Evolutionary conservation across 2,329 filamentous ascomycete genomes (phyloP), one percentile per base, ranked within the genome.

Genomic region (Sphaerulina vaccinii): DNA sequence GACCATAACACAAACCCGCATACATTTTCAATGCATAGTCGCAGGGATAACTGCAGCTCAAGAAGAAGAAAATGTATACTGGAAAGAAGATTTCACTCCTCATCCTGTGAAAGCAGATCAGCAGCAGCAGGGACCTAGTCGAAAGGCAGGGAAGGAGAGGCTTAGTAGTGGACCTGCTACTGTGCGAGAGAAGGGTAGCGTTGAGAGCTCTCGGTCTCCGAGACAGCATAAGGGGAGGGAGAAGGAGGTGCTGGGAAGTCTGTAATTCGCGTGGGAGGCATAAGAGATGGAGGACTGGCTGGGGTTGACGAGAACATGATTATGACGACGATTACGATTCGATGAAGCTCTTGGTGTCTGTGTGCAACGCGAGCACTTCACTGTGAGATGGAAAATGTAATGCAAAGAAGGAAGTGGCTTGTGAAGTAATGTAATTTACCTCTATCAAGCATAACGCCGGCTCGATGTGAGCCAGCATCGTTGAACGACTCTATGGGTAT

Each of bases 1-100:
- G 65, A 64, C 62, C 13, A 58, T 67, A 19, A 41, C 53, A 5
- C 65, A 68, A 52, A 68, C 65, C 13, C 60, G 65, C 29, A 57
- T 63, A 2, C 58, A 68, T 43, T 63, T 64, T 41, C 64, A 61
- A 40, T 62, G 65, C 51, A 37, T 65, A 15, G 41, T 66, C 18
- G 59, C 64, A 3, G 65, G 65, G 19, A 63, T 66, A 44, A 56
- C 54, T 7, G 33, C 49, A 11, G 49, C 52, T 27, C 55, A 61
- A 32, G 58, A 60, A 47, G 53, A 49, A 9, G 43, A 50, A 6
- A 33, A 49, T 2, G 48, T 62, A 2, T 49, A 58, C 37, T 68
- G 60, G 58, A 57, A 52, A 32, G 58, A 61, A 15, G 64, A 68
- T 42, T 57, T 55, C 32, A 54, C 63, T 13, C 59, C 61, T 18